These are phyloP conservation scores for Hypoxylon intermedium DNA, from an alignment of 495 filamentous ascomycete species.

Conservation along the genomic window DNA sequence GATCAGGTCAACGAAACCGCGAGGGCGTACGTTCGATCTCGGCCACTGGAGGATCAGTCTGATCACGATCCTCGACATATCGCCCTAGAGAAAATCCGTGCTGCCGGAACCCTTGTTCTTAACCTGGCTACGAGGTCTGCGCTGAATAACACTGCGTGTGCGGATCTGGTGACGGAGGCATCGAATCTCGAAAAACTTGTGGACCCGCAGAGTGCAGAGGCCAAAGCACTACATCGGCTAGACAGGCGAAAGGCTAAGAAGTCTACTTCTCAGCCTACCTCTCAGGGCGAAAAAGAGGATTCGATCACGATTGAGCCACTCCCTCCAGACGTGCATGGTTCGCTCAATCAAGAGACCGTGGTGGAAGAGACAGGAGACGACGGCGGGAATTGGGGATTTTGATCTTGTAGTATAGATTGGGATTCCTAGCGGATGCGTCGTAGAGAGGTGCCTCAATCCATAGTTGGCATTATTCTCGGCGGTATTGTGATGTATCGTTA, in stretches of 20 bases:
- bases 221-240: constrained; percentile 24
- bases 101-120: constrained; percentile 23
- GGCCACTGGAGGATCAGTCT: constrained; percentile 3
- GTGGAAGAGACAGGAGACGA: not conserved
- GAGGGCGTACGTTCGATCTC: constrained; percentile 15
- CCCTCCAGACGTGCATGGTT: not conserved
- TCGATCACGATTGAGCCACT: not conserved
- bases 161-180: constrained; percentile 33
- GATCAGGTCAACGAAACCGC: constrained; percentile 34
- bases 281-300: not conserved
- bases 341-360: not conserved
- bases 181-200: constrained; percentile 39
- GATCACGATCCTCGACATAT: constrained; percentile 33
- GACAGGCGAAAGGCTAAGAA: constrained; percentile 21
- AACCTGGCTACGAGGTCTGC: constrained; percentile 24
- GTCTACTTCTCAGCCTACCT: not conserved
- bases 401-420: not conserved
- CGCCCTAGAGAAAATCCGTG: constrained; percentile 30
- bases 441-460: not conserved
- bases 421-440: not conserved
- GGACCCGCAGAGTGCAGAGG: constrained; percentile 21
- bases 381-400: not conserved
- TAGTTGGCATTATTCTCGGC: not conserved
- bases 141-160: constrained; percentile 31
- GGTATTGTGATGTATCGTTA: constrained; percentile 38